Conservation (phyloP, 2,329 filamentous ascomycete species). For the Claviceps purpurea region DNA sequence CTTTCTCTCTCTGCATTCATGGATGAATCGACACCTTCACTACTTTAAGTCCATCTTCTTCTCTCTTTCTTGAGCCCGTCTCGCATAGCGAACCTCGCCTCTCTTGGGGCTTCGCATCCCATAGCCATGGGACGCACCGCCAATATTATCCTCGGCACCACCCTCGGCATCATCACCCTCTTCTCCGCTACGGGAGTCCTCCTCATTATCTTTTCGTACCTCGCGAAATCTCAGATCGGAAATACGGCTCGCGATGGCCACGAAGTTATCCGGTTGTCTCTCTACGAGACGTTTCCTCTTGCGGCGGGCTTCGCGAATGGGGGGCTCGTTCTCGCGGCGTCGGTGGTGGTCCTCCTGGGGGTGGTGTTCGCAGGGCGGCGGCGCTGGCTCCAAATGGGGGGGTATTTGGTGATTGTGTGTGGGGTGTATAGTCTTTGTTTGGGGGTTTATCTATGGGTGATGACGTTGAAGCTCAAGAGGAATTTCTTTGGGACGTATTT, state of each 20-base stretch:
- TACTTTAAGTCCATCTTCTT: too few species aligned
- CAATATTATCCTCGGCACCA: constrained; percentile 40
- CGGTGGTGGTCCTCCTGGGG: constrained; percentile 57
- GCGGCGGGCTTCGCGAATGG: constrained; percentile 60
- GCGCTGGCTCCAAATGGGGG: constrained; percentile 56
- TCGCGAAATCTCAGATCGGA: constrained; percentile 34
- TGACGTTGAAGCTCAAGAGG: constrained; percentile 54
- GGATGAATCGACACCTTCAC: too few species aligned
- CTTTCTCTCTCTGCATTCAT: too few species aligned
- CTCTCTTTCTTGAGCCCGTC: too few species aligned
- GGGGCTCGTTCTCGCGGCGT: constrained; percentile 57
- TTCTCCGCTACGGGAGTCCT: constrained; percentile 41
- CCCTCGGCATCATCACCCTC: constrained; percentile 33
- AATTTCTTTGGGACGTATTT: constrained; percentile 50
- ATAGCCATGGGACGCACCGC: constrained; percentile 24
- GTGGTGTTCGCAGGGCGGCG: constrained; percentile 49
- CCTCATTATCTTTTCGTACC: constrained; percentile 40
- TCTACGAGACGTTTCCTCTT: constrained; percentile 41
- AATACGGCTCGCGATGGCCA: constrained; percentile 29
- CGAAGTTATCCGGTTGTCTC: constrained; percentile 35
- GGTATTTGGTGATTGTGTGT: constrained; percentile 49
- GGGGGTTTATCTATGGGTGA: constrained; percentile 57
- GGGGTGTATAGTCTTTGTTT: constrained; percentile 51
- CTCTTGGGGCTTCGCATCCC: too few species aligned
- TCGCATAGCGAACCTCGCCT: too few species aligned